These are phyloP conservation scores for Cystobasidium onofrii DNA, from an alignment of 768 basidiomycete genomes.

Conservation along the genomic window DNA sequence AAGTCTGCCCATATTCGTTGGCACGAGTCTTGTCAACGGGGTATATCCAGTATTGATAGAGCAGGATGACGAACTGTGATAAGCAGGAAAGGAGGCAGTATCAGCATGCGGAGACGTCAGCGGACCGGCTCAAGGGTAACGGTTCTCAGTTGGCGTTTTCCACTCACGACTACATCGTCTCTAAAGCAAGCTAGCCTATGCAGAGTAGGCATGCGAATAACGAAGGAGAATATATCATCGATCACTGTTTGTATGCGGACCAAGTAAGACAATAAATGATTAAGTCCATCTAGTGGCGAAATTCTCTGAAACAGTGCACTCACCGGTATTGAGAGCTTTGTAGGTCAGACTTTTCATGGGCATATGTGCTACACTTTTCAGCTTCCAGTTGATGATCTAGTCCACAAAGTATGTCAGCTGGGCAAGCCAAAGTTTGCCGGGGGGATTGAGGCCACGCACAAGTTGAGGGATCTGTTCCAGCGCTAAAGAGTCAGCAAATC, in stretches of 20 bases:
- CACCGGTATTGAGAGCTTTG: conserved; percentile 59
- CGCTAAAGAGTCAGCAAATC: neutral
- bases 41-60: conserved; percentile 83
- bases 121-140: neutral
- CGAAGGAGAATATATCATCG: conserved; percentile 25
- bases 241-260: too few relatives aligned
- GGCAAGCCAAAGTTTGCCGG: neutral
- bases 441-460: neutral
- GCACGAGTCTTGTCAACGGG: conserved; percentile 85
- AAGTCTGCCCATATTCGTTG: conserved; percentile 90
- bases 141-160: neutral
- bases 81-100: neutral
- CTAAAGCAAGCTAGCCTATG: conserved; percentile 64
- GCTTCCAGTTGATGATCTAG: conserved; percentile 86
- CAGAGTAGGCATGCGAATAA: conserved; percentile 88
- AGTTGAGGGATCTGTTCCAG: conserved; percentile 14
- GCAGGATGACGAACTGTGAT: conserved; percentile 16
- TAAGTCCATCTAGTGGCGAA: neutral
- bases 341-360: conserved; percentile 98
- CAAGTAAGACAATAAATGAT: neutral
- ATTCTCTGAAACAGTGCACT: too few relatives aligned
- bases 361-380: conserved; percentile 95
- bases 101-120: neutral
- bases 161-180: conserved; percentile 47
- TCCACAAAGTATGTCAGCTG: neutral